Evolutionary conservation across 495 filamentous ascomycete species (phyloP).

Genomic region (Entonaema liquescens): DNA sequence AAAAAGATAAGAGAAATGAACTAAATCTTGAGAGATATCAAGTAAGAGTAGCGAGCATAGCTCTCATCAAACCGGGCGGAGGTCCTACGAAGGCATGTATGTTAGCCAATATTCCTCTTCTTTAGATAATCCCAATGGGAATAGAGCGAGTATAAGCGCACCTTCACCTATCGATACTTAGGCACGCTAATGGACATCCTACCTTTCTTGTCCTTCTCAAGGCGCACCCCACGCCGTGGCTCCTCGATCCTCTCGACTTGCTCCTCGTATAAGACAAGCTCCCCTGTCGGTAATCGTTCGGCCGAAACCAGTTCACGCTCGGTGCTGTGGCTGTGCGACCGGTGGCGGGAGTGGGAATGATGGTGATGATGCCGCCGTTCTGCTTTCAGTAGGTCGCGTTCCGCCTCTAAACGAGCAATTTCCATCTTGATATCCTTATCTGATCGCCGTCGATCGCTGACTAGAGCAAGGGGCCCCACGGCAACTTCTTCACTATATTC

Average conservation of each 20-base stretch:
- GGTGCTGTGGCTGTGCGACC: conserved; percentile 46
- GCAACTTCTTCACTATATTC: conserved; percentile 60
- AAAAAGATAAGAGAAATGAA: not conserved
- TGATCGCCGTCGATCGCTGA: conserved; percentile 52
- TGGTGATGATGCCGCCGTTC: conserved; percentile 45
- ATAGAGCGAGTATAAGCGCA: conserved; percentile 44
- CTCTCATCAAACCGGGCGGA: conserved; percentile 70
- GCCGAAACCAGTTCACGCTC: conserved; percentile 56
- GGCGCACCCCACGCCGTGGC: conserved; percentile 64
- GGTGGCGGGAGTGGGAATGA: conserved; percentile 34
- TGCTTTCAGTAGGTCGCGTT: conserved; percentile 36
- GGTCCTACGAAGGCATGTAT: conserved; percentile 48
- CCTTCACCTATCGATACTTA: conserved; percentile 59
- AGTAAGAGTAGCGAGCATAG: conserved; percentile 81
- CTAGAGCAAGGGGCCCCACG: conserved; percentile 63
- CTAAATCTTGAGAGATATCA: conserved; percentile 41
- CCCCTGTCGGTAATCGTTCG: conserved; percentile 58
- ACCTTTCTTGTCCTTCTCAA: conserved; percentile 89
- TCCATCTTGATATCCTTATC: conserved; percentile 68
- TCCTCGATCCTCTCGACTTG: conserved; percentile 62
- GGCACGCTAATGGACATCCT: conserved; percentile 74
- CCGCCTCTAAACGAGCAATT: conserved; percentile 63
- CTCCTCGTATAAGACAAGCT: conserved; percentile 65
- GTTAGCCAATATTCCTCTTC: conserved; percentile 33
- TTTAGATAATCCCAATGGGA: not conserved